Evolutionary conservation across 495 filamentous ascomycete species (phyloP), one percentile per base, ranked within the genome.

Genomic region (Penicillium paradoxum): DNA sequence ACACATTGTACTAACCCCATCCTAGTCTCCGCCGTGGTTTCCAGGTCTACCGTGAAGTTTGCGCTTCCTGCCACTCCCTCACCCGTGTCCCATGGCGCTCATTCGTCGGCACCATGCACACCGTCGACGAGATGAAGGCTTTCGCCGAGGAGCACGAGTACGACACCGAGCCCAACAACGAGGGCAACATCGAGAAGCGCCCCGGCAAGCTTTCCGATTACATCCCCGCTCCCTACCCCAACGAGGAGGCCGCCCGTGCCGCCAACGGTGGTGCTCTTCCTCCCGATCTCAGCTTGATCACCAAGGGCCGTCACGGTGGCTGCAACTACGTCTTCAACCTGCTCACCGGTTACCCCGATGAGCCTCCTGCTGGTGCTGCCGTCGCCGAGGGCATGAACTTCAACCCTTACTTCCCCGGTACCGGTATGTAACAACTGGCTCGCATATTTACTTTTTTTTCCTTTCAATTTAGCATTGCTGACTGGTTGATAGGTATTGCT

Each of bases 321-420:
- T 96, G 92, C 82, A 81, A 99, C 77, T 99, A 99, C 79, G 85
- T 99, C 72, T 99, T 97, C 81, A 87, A 75, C 68, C 80, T 99
- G 60, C 75, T 99, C 69, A 99, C 93, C n/a, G 93, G 93, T 54
- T 99, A 99, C 71, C 93, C 93, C 49, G 93, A 99, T 61, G 92
- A 99, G 76, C 82, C 90, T 42, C 93, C 93, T 11, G 87, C 93
- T 36, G 93, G 93, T 62, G 89, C 84, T 54, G 70, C 75, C 54
- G 83, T 99, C 57, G 79, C 81, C 52, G 80, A 84, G 53, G 93
- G 93, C 56, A 83, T 99, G 69, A 95, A 97, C 82, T 99, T 99
- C 83, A 99, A 99, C 83, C 93, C 93, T 24, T 99, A 97, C 79
- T 99, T 99, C 84, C 93, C 93, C 45, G 95, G 95, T 61, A 97